These are phyloP conservation scores for Fusarium stilboides DNA, from an alignment of 2,329 filamentous ascomycete species.

Conservation along the genomic window DNA sequence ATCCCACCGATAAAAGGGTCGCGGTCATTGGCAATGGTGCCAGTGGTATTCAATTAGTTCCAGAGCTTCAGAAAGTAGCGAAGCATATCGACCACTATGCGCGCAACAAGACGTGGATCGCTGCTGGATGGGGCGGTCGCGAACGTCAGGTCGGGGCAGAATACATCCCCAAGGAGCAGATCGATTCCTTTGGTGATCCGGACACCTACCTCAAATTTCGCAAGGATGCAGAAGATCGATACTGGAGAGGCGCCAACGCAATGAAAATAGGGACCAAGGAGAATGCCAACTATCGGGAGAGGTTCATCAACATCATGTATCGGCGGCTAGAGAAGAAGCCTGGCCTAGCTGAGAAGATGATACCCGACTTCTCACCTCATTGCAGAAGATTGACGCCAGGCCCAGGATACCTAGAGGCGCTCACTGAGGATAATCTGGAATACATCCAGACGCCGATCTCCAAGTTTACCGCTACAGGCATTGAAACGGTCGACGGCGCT, in stretches of 20 bases:
- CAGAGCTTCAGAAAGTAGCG: neutral
- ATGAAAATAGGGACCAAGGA: too few relatives aligned
- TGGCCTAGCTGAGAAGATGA: neutral
- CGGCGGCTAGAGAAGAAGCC: slow-evolving; percentile 4
- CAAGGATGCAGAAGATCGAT: neutral
- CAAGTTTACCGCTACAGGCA: neutral
- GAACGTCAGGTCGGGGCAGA: slow-evolving; percentile 2
- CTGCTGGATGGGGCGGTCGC: neutral
- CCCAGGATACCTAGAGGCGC: slow-evolving; percentile 76
- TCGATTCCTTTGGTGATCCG: neutral
- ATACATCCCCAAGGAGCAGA: neutral
- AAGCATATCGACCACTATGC: slow-evolving; percentile 3
- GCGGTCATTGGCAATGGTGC: slow-evolving; percentile 15
- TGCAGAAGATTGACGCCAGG: slow-evolving; percentile 76
- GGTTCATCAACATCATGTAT: slow-evolving; percentile 11
- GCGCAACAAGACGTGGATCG: slow-evolving; percentile 5
- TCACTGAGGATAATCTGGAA: slow-evolving; percentile 71
- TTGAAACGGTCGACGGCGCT: neutral
- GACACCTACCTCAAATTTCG: slow-evolving; percentile 4
- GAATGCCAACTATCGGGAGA: too few relatives aligned
- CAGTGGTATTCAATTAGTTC: slow-evolving; percentile 10
- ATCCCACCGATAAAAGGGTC: slow-evolving; percentile 3
- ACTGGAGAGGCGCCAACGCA: slow-evolving; percentile 5
- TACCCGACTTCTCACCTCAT: slow-evolving; percentile 73
- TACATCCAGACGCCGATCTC: slow-evolving; percentile 59